Conservation (phyloP, 805 yeast species). For the Debaryomyces tyrocola region DNA sequence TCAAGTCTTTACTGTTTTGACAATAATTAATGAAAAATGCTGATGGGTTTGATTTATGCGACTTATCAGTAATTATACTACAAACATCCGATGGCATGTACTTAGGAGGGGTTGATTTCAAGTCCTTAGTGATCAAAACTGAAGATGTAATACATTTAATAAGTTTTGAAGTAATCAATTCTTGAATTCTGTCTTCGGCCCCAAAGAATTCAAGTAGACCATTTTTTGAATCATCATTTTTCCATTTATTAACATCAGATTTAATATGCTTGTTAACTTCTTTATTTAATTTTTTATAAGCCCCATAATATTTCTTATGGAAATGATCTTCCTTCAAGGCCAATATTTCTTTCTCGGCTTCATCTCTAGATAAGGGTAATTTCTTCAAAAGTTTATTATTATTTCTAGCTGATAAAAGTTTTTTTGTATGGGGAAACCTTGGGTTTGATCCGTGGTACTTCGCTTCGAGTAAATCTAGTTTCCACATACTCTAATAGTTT, state of each 20-base stretch:
- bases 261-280: slow-evolving; percentile 25
- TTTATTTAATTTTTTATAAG: slow-evolving; percentile 40
- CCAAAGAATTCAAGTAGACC: slow-evolving; percentile 21
- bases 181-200: slow-evolving; percentile 15
- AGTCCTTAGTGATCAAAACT: slow-evolving; percentile 29
- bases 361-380: slow-evolving; percentile 39
- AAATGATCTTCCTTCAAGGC: slow-evolving; percentile 46
- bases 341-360: slow-evolving; percentile 46
- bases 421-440: slow-evolving; percentile 50
- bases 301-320: slow-evolving; percentile 49
- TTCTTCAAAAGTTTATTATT: slow-evolving; percentile 41
- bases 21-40: slow-evolving; percentile 44
- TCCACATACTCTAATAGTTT: slow-evolving; percentile 32
- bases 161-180: slow-evolving; percentile 32
- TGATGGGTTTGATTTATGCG: slow-evolving; percentile 42
- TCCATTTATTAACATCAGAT: slow-evolving; percentile 13
- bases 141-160: slow-evolving; percentile 26
- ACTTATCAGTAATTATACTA: slow-evolving; percentile 25
- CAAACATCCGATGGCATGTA: slow-evolving; percentile 31
- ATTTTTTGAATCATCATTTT: slow-evolving; percentile 8
- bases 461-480: slow-evolving; percentile 56
- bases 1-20: slow-evolving; percentile 38
- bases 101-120: slow-evolving; percentile 31
- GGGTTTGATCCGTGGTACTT: slow-evolving; percentile 44
- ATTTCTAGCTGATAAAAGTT: slow-evolving; percentile 45